A percentile compares a stretch with the other conserved stretches of the same genome.
phyloP scores from a whole-genome alignment of 2,329 filamentous ascomycete species.

The Pseudopyrenochaeta lycopersici region DNA sequence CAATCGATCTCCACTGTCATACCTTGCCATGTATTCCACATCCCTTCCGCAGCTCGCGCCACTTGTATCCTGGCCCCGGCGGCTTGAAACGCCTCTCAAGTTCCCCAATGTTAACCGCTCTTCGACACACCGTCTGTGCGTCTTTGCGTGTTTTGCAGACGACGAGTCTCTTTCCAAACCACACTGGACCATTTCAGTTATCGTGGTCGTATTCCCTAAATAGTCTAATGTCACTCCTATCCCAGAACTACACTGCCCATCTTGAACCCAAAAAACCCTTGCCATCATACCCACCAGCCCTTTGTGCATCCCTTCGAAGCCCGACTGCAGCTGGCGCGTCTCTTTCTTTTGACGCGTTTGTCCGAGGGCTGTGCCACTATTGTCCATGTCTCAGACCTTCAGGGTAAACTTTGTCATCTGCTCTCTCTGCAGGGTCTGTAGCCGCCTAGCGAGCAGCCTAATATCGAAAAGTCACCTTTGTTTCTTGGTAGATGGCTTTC shows the following conservation, averaged over 20 bases:
- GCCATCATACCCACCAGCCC: neutral
- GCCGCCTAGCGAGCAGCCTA: constrained; percentile 20
- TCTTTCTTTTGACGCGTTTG: constrained; percentile 30
- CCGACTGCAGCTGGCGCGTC: constrained; percentile 14
- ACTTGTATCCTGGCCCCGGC: constrained; percentile 33
- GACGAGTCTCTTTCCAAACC: constrained; percentile 2
- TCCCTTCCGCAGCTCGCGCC: constrained; percentile 47
- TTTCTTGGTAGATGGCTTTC: constrained; percentile 14
- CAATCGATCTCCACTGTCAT: constrained; percentile 46
- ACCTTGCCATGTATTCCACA: constrained; percentile 45
- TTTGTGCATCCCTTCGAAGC: neutral
- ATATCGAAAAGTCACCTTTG: constrained; percentile 19
- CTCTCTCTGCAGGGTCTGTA: constrained; percentile 40
- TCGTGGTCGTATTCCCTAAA: neutral
- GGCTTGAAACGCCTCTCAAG: constrained; percentile 42
- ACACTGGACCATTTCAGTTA: neutral
- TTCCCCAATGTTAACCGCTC: constrained; percentile 21
- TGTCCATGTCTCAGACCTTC: constrained; percentile 44
- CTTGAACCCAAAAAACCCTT: neutral
- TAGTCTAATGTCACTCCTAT: neutral
- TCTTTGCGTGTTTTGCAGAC: constrained; percentile 5
- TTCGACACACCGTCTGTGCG: constrained; percentile 13
- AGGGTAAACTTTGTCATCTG: constrained; percentile 43
- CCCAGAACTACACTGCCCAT: neutral
- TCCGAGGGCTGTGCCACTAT: constrained; percentile 38